Base-by-base conservation (phyloP, 2,329 filamentous ascomycete genomes). In the Chaetomiaceae sp. region DNA sequence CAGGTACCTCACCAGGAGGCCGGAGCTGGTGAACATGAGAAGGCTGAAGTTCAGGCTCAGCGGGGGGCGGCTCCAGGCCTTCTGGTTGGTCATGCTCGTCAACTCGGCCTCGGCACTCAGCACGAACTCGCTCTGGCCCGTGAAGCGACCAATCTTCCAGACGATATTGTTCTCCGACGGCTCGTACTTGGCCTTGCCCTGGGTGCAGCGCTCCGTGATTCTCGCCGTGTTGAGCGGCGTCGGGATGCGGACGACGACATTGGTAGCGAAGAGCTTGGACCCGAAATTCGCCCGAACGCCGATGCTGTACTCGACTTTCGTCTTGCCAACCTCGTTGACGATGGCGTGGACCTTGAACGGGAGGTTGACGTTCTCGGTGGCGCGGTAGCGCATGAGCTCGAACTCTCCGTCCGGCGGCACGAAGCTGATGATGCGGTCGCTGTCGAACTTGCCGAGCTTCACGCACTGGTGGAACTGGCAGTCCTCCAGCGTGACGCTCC, bases 381-480 rank as follows among this genome's bases (percentile, higher is more conserved):
- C 90, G 42, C 94, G 88, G 68, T 98, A 98, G 38, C 90, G 85
- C 93, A 98, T 98, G 52, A 98, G 78, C 71, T 98, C 93, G 66
- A 98, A 98, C 63, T 96, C 91, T 56, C 93, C 93, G 64, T 98
- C 93, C 3, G 93, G 93, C 2, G 93, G 93, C 30, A 98, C 84
- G 65, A 98, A 96, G 49, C 86, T 93, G 66, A 98, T 97, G 65
- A 95, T 97, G 55, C 93, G 79, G 68, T 98, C 93, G 24, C 86
- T 86, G 67, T 97, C 93, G 62, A 98, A 98, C 63, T 94, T 94
- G 55, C 91, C 90, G 24, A 98, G 77, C 71, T 96, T 95, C 51
- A 98, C 93, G 66, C 93, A 98, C 68, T 98, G 93, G 68, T 98
- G 93, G 70, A 98, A 96, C 63, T 97, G 93, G 63, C 94, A 97